Percentiles rank a stretch among this genome's conserved stretches.
Conservation (phyloP, 768 basidiomycete species). For the Podaxis mareebaensis region DNA sequence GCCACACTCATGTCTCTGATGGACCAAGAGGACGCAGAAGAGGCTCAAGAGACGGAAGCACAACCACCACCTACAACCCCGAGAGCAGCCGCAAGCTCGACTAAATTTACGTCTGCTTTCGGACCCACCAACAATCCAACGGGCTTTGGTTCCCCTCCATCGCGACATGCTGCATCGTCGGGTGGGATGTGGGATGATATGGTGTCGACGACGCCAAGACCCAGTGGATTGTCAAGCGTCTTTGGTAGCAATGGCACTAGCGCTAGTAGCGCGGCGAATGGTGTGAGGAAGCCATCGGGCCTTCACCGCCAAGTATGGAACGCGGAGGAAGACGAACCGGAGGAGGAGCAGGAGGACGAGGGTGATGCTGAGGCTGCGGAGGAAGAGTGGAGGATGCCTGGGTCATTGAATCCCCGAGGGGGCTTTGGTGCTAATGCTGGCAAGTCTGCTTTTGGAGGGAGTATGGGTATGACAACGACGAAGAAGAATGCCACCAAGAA, state of each 20-base stretch:
- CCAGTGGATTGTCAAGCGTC: neutral
- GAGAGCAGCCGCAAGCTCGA: neutral
- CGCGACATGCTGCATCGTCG: neutral
- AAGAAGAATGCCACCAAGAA: neutral
- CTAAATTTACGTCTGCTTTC: slow-evolving; percentile 9
- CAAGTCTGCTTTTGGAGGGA: neutral
- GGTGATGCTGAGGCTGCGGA: neutral
- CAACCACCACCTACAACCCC: slow-evolving; percentile 5
- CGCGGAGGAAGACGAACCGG: slow-evolving; percentile 8
- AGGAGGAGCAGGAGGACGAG: slow-evolving; percentile 9
- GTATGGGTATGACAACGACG: neutral
- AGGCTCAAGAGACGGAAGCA: neutral
- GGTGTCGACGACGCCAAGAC: slow-evolving; percentile 7
- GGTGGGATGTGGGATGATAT: slow-evolving; percentile 17
- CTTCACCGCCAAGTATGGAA: slow-evolving; percentile 12
- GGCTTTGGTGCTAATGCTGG: neutral
- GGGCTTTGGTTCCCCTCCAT: slow-evolving; percentile 6
- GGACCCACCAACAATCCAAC: neutral
- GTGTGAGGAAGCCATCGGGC: slow-evolving; percentile 8
- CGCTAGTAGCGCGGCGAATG: neutral
- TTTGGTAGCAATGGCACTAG: slow-evolving; percentile 1
- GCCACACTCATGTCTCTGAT: neutral
- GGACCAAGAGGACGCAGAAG: slow-evolving; percentile 7
- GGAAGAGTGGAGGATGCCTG: slow-evolving; percentile 13
- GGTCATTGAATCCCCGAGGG: slow-evolving; percentile 4